Evolutionary conservation across 352 stramenopile species (phyloP), one percentile per base, ranked within the genome.

Genomic region (Globisporangium nodosum): DNA sequence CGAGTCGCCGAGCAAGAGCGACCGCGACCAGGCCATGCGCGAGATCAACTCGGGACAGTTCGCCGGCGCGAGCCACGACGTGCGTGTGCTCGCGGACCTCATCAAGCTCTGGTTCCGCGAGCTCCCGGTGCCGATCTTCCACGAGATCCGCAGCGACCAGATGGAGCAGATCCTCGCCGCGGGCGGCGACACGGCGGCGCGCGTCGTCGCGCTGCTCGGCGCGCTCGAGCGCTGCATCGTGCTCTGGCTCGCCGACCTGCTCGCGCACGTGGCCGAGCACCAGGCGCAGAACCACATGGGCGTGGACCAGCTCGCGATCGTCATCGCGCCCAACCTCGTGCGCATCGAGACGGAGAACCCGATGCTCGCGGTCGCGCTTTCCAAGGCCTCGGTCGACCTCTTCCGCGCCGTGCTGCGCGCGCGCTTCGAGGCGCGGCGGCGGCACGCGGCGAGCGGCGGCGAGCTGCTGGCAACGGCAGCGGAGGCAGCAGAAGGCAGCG

Each of bases 91-190:
- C 9, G 88, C 84, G 0, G 90, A 96, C 61, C 69, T 97, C 3
- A 87, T 97, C 68, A 97, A 97, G 61, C 61, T 96, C 45, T 97
- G 82, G 80, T 97, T 97, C 64, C 79, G 88, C 0, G 84, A 96
- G 45, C 73, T 97, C 0, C 81, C 86, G 0, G 60, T 83, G n/a
- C 83, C 82, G 24, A 81, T 97, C 46, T 68, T 97, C 50, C 85
- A 95, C 63, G 68, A 87, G 53, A 78, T 96, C 33, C 78, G 80
- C 13, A 60, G 72, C 49, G 69, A 79, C n/a, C 73, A 87, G 54
- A 81, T 96, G 69, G 76, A 86, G 53, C 74, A 82, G 50, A 53
- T 84, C 35, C 47, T 67, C 20, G 49, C 45, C 3, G 62, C 65
- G 27, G 52, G 58, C 11, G 37, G 35, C 7, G 53, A 75, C 40